Conservation (phyloP, 306 rosid species). For the Cucurbita pepo region DNA sequence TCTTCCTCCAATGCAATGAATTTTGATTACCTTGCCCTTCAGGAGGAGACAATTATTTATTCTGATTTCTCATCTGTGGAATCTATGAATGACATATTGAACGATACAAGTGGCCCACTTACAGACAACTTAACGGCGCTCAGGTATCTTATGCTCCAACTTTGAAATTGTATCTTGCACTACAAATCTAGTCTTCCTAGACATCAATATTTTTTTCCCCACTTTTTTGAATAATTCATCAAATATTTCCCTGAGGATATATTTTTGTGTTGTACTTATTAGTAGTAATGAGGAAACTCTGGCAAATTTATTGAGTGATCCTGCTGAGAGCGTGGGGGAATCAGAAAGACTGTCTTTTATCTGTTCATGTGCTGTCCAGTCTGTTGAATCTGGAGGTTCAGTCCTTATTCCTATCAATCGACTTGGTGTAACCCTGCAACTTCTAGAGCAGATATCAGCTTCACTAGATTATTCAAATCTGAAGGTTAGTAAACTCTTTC, state of each 20-base stretch:
- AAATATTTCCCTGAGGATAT: not conserved
- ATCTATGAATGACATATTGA: slow-evolving; percentile 24
- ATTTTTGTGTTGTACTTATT: not conserved
- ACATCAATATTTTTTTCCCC: not conserved
- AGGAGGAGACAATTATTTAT: slow-evolving; percentile 35
- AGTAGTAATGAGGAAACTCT: slow-evolving; percentile 20
- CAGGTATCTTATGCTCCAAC: slow-evolving; percentile 20
- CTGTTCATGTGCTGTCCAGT: slow-evolving; percentile 41
- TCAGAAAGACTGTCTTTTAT: slow-evolving; percentile 42
- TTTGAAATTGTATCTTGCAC: slow-evolving; percentile 1
- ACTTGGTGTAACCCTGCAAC: slow-evolving; percentile 52
- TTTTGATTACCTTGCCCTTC: slow-evolving; percentile 49
- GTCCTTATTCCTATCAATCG: slow-evolving; percentile 61
- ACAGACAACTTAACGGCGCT: slow-evolving; percentile 8
- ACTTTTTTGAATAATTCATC: not conserved
- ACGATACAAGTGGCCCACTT: slow-evolving; percentile 8
- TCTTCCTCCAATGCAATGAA: slow-evolving; percentile 55
- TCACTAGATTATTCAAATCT: slow-evolving; percentile 37
- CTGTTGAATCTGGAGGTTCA: slow-evolving; percentile 62
- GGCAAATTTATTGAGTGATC: slow-evolving; percentile 14
- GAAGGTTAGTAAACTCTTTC: slow-evolving; percentile 31
- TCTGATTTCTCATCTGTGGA: slow-evolving; percentile 61
- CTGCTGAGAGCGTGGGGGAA: slow-evolving; percentile 47
- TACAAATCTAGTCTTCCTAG: not conserved
- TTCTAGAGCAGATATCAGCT: slow-evolving; percentile 55